phyloP scores from a whole-genome alignment of 1,284 basidiomycete genomes.

The Leccinum subrobustum region DNA sequence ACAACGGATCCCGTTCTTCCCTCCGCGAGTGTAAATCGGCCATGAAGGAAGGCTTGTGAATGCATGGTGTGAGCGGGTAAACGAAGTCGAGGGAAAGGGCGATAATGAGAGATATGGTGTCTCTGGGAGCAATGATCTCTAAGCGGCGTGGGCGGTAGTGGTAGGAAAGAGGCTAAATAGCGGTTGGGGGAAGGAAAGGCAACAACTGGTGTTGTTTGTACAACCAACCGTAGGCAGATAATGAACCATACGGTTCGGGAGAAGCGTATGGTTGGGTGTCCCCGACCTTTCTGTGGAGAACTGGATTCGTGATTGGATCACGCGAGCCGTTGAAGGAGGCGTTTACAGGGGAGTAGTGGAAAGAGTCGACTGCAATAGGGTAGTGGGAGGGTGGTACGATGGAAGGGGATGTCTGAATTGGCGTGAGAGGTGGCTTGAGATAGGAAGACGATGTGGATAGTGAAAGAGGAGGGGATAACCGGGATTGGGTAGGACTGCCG shows the following conservation, averaged over 20 bases:
- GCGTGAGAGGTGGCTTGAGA: constrained; percentile 49
- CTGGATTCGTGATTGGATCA: constrained; percentile 27
- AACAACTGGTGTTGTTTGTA: constrained; percentile 61
- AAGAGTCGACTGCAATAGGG: constrained; percentile 67
- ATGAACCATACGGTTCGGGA: constrained; percentile 55
- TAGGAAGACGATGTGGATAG: constrained; percentile 49
- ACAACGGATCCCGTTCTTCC: constrained; percentile 83
- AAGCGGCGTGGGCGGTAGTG: constrained; percentile 68
- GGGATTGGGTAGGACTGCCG: constrained; percentile 49
- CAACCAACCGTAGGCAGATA: constrained; percentile 69
- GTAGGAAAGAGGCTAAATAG: constrained; percentile 66
- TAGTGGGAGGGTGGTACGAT: constrained; percentile 66
- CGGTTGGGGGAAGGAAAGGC: constrained; percentile 47
- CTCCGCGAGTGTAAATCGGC: constrained; percentile 72
- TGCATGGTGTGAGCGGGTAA: constrained; percentile 79
- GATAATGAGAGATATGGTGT: constrained; percentile 76
- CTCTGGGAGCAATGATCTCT: constrained; percentile 73
- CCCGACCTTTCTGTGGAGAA: constrained; percentile 39
- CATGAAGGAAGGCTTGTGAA: constrained; percentile 85
- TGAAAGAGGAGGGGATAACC: constrained; percentile 46
- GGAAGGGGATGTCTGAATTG: constrained; percentile 36
- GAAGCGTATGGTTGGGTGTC: constrained; percentile 44
- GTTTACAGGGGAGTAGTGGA: constrained; percentile 43
- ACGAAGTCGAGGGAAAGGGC: constrained; percentile 88
- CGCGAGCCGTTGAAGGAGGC: constrained; percentile 37